Conservation (phyloP, 352 stramenopile genomes). For the Phytophthora meadii region DNA sequence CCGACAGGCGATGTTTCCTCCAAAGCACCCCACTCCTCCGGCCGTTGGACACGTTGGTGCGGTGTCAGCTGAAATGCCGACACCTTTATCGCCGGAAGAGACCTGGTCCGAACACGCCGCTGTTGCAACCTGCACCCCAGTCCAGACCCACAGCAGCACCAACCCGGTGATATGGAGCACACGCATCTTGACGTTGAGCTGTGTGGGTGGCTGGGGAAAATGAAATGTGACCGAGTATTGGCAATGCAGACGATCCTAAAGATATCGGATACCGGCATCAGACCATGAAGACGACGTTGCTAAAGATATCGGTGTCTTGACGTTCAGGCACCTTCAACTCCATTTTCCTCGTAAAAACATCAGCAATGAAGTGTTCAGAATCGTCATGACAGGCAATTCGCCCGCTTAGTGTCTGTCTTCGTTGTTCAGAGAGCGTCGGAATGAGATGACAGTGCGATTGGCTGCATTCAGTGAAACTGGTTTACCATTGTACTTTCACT, state of each 20-base stretch:
- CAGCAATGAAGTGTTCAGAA: neutral
- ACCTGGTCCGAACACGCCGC: constrained; percentile 35
- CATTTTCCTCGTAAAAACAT: constrained; percentile 6
- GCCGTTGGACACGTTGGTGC: constrained; percentile 21
- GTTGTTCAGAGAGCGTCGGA: constrained; percentile 18
- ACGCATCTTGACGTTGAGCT: constrained; percentile 29
- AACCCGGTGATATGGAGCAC: constrained; percentile 28
- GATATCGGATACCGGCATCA: constrained; percentile 34
- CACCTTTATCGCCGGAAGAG: constrained; percentile 36
- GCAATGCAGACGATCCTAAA: constrained; percentile 23
- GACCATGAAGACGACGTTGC: constrained; percentile 24
- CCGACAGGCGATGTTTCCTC: constrained; percentile 17
- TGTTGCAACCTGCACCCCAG: constrained; percentile 19
- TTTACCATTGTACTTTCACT: constrained; percentile 1
- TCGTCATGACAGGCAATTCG: no score
- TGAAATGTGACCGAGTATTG: constrained; percentile 6
- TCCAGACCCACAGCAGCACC: constrained; percentile 33
- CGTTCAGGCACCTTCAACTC: neutral
- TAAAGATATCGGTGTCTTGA: constrained; percentile 25
- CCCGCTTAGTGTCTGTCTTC: constrained; percentile 13
- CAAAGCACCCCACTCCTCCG: constrained; percentile 48
- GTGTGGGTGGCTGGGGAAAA: constrained; percentile 11
- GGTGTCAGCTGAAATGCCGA: constrained; percentile 42
- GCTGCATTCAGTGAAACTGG: constrained; percentile 16
- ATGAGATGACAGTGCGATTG: neutral